These are phyloP conservation scores for Neurospora sp. DNA, from an alignment of 2,329 filamentous ascomycete genomes.

Conservation along the genomic window DNA sequence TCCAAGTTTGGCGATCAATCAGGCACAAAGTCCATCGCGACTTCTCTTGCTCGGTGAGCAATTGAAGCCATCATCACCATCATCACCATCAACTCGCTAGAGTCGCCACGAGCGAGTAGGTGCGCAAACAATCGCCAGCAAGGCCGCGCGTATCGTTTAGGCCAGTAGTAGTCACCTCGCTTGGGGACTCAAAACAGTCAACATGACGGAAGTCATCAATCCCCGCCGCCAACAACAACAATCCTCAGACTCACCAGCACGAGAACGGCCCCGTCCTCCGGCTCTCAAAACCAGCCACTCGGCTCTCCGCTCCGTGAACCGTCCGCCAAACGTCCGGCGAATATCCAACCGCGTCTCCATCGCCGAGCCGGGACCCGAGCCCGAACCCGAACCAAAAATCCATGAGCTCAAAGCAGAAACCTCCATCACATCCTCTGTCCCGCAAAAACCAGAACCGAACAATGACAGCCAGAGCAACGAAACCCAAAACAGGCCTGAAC, in stretches of 20 bases:
- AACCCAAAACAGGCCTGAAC: background rate
- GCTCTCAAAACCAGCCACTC: slow-evolving; percentile 5
- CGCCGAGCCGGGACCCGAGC: slow-evolving; percentile 2
- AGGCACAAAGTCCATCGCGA: background rate
- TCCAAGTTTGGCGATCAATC: background rate
- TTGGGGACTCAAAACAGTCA: background rate
- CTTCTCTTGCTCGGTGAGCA: background rate
- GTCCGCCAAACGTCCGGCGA: slow-evolving; percentile 7
- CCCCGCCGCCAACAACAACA: slow-evolving; percentile 2
- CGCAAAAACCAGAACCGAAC: background rate
- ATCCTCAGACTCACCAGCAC: background rate
- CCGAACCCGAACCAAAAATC: background rate
- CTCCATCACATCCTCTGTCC: background rate
- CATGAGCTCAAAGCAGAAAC: background rate
- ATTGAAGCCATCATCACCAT: background rate
- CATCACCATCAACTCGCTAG: background rate
- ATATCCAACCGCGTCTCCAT: slow-evolving; percentile 16
- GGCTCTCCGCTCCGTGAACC: slow-evolving; percentile 9
- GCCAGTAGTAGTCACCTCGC: background rate
- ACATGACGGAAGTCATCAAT: slow-evolving; percentile 14
- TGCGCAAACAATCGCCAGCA: background rate
- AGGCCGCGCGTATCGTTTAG: background rate
- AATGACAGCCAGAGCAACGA: background rate
- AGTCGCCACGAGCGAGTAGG: background rate
- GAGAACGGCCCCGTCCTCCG: background rate